Base-by-base conservation (phyloP, 2,329 filamentous ascomycete genomes). In the Penicillium sp. region DNA sequence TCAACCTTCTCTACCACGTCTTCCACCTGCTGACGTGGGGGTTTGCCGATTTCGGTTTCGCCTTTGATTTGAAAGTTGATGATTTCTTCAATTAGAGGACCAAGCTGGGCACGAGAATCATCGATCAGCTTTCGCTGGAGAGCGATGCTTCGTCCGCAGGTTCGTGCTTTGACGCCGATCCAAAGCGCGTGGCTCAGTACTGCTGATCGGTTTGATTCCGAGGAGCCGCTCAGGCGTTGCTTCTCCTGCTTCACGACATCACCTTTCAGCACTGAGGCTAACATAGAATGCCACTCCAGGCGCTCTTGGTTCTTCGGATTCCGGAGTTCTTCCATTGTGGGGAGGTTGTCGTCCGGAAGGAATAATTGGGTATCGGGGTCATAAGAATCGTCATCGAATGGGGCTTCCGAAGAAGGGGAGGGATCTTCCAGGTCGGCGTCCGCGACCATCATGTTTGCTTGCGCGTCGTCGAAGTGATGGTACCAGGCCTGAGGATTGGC, bases 221-320 rank as follows among this genome's bases (percentile, higher is more conserved):
- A 74, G 50, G 87, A 84, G 31, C 88, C 90, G 52, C 94, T 93
- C 58, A 98, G 68, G 30, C 93, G 82, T 66, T 95, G 94, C 75
- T 98, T 98, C 70, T 98, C 93, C 66, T 98, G 93, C 57, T 88
- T 87, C 42, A 98, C 91, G 7, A 98, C 93, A 64, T 98, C 93
- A 51, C 93, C 93, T 1, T 90, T 96, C 52, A 98, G 72, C 3
- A 98, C 93, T 10, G 91, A 94, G 44, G 91, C 87, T 41, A 98
- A 72, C 93, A 98, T 98, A 3, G 88, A 88, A 68, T 98, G 90
- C 93, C 93, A 98, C 68, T 98, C 93, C 16, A 98, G 74, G 30
- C 91, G 78, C 66, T 97, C 93, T 46, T 90, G 79, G 59, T 90
- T 96, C 48, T 83, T 81, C 1, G 89, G 86, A 55, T 96, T 86